A percentile compares a stretch with the other conserved stretches of the same genome.
Conservation (phyloP, 176 grass and related monocot genomes). For the Hsuehochloa calcarea region DNA sequence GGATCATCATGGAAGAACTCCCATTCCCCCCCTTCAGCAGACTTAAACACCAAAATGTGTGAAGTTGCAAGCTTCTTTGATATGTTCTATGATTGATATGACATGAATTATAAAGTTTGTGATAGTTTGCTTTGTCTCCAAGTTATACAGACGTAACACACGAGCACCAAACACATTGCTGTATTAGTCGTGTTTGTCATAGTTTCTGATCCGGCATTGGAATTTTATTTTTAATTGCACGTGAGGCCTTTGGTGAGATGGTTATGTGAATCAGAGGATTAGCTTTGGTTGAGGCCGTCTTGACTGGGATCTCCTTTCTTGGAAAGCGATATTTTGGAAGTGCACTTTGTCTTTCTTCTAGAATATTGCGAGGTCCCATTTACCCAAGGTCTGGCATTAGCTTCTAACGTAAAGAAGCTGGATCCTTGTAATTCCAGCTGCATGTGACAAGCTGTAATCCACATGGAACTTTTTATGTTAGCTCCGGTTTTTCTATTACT, state of each 20-base stretch:
- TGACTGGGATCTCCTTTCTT: neutral
- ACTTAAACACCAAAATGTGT: neutral
- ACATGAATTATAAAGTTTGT: neutral
- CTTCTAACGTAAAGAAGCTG: conserved; percentile 1
- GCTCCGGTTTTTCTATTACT: neutral
- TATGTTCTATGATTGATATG: conserved; percentile 1
- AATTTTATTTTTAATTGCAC: neutral
- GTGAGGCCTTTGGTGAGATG: neutral
- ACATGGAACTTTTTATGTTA: neutral
- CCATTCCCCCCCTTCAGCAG: too few relatives aligned
- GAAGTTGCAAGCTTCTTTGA: conserved; percentile 7
- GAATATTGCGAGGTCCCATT: neutral
- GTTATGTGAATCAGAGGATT: neutral
- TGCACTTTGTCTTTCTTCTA: neutral
- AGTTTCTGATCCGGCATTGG: conserved; percentile 7
- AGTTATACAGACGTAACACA: neutral
- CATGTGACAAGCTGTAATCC: conserved; percentile 9
- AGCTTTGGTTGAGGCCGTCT: neutral
- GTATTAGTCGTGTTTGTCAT: neutral
- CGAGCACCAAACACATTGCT: neutral
- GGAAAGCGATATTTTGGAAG: neutral
- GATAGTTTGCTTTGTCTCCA: conserved; percentile 7
- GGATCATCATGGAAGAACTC: conserved; percentile 6
- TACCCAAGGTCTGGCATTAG: conserved; percentile 3
- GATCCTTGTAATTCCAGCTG: neutral